phyloP scores from a whole-genome alignment of 73 alveolate genomes.

The Effrenium voratum region DNA sequence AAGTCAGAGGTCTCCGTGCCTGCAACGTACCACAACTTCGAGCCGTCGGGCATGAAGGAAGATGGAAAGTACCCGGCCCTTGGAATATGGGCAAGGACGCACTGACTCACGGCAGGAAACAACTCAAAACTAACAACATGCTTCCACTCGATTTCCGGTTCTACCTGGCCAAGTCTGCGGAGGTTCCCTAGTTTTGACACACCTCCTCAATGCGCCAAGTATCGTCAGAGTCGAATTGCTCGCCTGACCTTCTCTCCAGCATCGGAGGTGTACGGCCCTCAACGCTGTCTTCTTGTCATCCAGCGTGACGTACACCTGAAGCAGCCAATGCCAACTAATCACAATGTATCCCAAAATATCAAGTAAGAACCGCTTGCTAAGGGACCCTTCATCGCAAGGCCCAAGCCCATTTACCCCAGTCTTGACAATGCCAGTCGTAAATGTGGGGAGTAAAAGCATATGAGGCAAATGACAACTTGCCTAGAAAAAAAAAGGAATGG shows the following conservation, averaged over 20 bases:
- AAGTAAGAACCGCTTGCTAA: too few relatives aligned
- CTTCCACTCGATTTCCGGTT: too few relatives aligned
- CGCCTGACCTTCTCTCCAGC: slow-evolving; percentile 48
- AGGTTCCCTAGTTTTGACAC: too few relatives aligned
- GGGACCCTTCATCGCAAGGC: too few relatives aligned
- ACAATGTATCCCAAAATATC: too few relatives aligned
- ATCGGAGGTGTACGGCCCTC: slow-evolving; percentile 47
- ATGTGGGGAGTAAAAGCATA: too few relatives aligned
- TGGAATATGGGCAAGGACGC: not conserved
- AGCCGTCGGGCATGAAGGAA: slow-evolving; percentile 61
- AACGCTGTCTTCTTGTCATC: slow-evolving; percentile 9
- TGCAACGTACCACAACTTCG: slow-evolving; percentile 34
- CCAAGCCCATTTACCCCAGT: too few relatives aligned
- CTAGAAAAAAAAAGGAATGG: too few relatives aligned
- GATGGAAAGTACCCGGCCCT: slow-evolving; percentile 62
- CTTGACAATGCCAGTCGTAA: too few relatives aligned
- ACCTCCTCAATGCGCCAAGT: not conserved
- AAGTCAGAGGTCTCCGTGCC: slow-evolving; percentile 3
- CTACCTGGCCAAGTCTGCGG: too few relatives aligned
- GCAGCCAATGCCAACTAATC: too few relatives aligned
- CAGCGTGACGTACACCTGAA: slow-evolving; percentile 28
- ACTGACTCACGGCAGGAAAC: not conserved
- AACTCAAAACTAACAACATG: not conserved
- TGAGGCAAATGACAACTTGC: too few relatives aligned
- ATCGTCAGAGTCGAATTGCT: slow-evolving; percentile 31